Evolutionary conservation across 1,139 yeast species (phyloP).

Genomic region (Saccharomyces pastorianus): DNA sequence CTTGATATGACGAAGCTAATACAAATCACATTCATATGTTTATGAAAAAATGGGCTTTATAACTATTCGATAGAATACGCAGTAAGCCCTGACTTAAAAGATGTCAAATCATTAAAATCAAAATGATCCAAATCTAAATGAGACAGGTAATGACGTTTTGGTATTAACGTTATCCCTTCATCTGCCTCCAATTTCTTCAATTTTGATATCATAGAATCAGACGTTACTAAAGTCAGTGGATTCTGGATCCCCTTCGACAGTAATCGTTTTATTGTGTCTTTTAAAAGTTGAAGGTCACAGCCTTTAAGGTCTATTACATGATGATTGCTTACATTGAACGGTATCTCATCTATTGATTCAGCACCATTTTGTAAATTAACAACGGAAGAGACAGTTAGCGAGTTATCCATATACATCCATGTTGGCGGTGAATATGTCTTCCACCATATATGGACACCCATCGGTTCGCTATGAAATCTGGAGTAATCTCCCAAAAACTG

Average conservation of each 20-base stretch:
- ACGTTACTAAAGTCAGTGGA: conserved; percentile 38
- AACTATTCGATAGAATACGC: conserved; percentile 14
- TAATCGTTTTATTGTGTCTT: conserved; percentile 21
- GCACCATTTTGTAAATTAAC: conserved; percentile 16
- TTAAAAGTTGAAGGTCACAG: conserved; percentile 24
- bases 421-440: conserved; percentile 89
- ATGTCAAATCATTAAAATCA: conserved; percentile 39
- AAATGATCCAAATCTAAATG: conserved; percentile 43
- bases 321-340: conserved; percentile 15
- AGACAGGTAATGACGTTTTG: not conserved
- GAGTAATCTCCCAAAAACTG: conserved; percentile 42
- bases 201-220: conserved; percentile 38
- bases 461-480: conserved; percentile 23
- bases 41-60: not conserved
- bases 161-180: not conserved
- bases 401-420: conserved; percentile 56
- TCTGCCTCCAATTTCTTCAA: conserved; percentile 14
- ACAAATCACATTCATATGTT: no score
- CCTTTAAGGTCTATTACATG: conserved; percentile 36
- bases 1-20: no score
- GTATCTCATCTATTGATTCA: conserved; percentile 16
- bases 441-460: conserved; percentile 68
- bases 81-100: conserved; percentile 49
- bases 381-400: conserved; percentile 24
- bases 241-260: conserved; percentile 1